Percentiles rank a stretch among this genome's conserved stretches.
Evolutionary conservation across 2,329 filamentous ascomycete genomes (phyloP).

Genomic region (Pseudogymnoascus sp.): DNA sequence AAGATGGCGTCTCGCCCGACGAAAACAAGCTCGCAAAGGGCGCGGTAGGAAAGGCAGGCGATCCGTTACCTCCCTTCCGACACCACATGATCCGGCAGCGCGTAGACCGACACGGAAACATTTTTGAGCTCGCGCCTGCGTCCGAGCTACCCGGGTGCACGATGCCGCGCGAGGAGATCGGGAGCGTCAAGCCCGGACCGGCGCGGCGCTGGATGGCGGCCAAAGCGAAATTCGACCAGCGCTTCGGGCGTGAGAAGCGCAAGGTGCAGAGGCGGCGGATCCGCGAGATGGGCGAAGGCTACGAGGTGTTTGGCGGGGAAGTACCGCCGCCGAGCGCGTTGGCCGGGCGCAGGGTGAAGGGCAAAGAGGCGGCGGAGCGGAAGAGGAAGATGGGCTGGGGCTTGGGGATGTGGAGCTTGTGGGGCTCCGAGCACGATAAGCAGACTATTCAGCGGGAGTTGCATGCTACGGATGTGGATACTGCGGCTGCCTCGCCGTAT

Average conservation of each 20-base stretch:
- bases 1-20: conserved; percentile 27
- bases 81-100: conserved; percentile 88
- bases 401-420: conserved; percentile 73
- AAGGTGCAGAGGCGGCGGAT: conserved; percentile 65
- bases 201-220: conserved; percentile 74
- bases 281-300: conserved; percentile 63
- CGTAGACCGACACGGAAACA: conserved; percentile 67
- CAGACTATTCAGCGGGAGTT: conserved; percentile 54
- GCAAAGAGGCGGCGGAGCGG: conserved; percentile 42
- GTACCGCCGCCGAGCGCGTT: conserved; percentile 75
- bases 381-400: conserved; percentile 59
- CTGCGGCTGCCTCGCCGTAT: conserved; percentile 29
- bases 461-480: conserved; percentile 34
- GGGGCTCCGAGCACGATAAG: conserved; percentile 85
- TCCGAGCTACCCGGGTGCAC: conserved; percentile 57
- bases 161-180: conserved; percentile 56
- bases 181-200: conserved; percentile 69
- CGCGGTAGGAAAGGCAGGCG: conserved; percentile 63
- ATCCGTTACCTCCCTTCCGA: conserved; percentile 69
- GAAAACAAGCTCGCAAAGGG: conserved; percentile 13
- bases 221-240: conserved; percentile 64
- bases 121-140: conserved; percentile 57
- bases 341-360: conserved; percentile 55
- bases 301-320: conserved; percentile 65
- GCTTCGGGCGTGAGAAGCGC: conserved; percentile 59